Percentiles rank a stretch among this genome's conserved stretches.
Evolutionary conservation across 768 basidiomycete genomes (phyloP).

Genomic region (Termitomyces sp.): DNA sequence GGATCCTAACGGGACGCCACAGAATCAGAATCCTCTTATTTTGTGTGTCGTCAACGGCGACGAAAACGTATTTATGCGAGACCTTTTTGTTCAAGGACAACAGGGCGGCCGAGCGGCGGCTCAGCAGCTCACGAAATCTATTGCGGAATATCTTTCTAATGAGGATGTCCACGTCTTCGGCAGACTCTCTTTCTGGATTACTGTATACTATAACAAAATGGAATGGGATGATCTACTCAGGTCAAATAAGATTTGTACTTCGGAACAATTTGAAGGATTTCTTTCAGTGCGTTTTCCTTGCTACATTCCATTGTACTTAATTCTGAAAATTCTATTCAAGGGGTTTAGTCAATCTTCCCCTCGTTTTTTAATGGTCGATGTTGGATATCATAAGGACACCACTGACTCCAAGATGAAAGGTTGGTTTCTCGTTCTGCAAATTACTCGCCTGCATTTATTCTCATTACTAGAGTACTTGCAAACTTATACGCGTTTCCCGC

Average conservation of each 20-base stretch:
- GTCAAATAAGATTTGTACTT: conserved; percentile 49
- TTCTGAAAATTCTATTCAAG: conserved; percentile 17
- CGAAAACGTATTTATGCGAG: conserved; percentile 56
- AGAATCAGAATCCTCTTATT: conserved; percentile 65
- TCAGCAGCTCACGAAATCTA: conserved; percentile 59
- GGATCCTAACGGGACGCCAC: conserved; percentile 8
- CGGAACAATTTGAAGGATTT: conserved; percentile 68
- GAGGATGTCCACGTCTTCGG: conserved; percentile 59
- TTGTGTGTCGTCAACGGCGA: conserved; percentile 75
- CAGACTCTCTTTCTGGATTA: conserved; percentile 71
- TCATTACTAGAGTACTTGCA: conserved; percentile 55
- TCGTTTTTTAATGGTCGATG: conserved; percentile 65
- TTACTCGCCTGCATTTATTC: not conserved
- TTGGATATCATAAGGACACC: conserved; percentile 56
- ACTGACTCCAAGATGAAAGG: conserved; percentile 70
- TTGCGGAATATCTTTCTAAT: conserved; percentile 61
- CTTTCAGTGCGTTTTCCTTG: conserved; percentile 31
- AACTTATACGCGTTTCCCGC: conserved; percentile 66
- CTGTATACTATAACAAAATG: conserved; percentile 62
- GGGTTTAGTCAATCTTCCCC: conserved; percentile 74
- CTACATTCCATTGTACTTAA: not conserved
- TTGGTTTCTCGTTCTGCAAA: conserved; percentile 18
- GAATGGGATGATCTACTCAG: conserved; percentile 47
- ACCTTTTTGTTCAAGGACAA: conserved; percentile 56
- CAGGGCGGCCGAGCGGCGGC: conserved; percentile 62